Evolutionary conservation across 345 rosid genomes (phyloP).

Genomic region (Rhodamnia rubescens): DNA sequence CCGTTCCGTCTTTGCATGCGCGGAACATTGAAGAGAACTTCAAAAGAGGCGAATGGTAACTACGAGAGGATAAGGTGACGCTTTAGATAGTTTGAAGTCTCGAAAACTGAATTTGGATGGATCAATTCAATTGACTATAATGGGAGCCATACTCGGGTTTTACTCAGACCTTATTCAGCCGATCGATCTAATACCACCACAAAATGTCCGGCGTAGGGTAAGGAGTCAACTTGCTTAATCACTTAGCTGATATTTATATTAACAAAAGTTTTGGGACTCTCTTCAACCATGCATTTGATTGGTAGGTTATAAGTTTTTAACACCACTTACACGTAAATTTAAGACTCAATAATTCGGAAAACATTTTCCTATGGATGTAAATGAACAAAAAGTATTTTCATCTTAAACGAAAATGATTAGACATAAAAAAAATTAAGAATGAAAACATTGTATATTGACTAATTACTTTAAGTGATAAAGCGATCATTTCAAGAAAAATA

Average conservation of each 20-base stretch:
- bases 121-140: background rate
- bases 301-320: background rate
- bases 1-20: background rate
- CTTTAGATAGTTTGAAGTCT: background rate
- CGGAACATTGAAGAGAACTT: background rate
- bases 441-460: too few relatives aligned
- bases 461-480: too few relatives aligned
- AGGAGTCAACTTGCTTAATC: too few relatives aligned
- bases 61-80: too few relatives aligned
- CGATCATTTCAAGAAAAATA: too few relatives aligned
- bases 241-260: too few relatives aligned
- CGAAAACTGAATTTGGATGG: background rate
- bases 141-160: fast-evolving
- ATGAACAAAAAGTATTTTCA: too few relatives aligned
- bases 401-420: too few relatives aligned
- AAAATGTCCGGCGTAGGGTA: background rate
- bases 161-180: background rate
- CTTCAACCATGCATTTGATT: background rate
- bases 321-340: background rate
- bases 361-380: too few relatives aligned
- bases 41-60: too few relatives aligned
- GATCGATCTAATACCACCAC: background rate
- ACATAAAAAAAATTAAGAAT: too few relatives aligned
- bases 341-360: background rate
- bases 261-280: background rate